These are phyloP conservation scores for Aspergillus olivimuriae DNA, from an alignment of 495 filamentous ascomycete species.

Conservation along the genomic window DNA sequence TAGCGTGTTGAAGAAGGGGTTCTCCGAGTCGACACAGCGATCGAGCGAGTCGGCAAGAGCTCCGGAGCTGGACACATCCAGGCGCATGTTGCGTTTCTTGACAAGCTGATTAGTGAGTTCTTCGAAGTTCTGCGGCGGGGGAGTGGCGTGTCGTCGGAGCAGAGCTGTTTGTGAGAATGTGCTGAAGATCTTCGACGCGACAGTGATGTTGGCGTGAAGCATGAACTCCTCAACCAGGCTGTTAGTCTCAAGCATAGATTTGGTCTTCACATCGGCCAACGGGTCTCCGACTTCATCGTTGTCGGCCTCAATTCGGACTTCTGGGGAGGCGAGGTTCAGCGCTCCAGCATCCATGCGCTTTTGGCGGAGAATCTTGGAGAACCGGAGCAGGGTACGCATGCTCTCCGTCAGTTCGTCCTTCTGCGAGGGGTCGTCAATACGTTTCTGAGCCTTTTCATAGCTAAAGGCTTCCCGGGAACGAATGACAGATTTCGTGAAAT, in stretches of 20 bases:
- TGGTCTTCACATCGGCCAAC: conserved; percentile 85
- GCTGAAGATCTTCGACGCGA: conserved; percentile 78
- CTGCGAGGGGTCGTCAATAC: conserved; percentile 82
- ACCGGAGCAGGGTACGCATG: conserved; percentile 78
- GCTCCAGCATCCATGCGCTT: conserved; percentile 96
- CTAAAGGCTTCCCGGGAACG: conserved; percentile 96
- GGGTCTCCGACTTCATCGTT: conserved; percentile 95
- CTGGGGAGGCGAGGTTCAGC: conserved; percentile 87
- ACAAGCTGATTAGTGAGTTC: conserved; percentile 83
- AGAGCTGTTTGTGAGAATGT: conserved; percentile 93
- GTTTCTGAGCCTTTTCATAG: conserved; percentile 90
- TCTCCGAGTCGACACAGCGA: conserved; percentile 66
- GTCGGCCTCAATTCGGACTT: conserved; percentile 89
- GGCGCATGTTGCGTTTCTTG: conserved; percentile 70
- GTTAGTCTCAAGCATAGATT: conserved; percentile 89
- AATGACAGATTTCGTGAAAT: conserved; percentile 96
- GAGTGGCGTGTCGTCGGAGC: conserved; percentile 83
- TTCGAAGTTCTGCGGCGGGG: conserved; percentile 93
- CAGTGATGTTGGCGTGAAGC: conserved; percentile 94
- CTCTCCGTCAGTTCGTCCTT: conserved; percentile 83
- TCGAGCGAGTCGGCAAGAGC: conserved; percentile 89
- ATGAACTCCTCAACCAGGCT: conserved; percentile 98
- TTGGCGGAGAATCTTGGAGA: conserved; percentile 90
- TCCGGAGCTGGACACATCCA: conserved; percentile 77
- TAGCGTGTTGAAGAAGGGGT: conserved; percentile 98